A percentile compares a stretch with the other conserved stretches of the same genome.
phyloP scores from a whole-genome alignment of 2,329 filamentous ascomycete genomes.

The Fusarium tuaranense region DNA sequence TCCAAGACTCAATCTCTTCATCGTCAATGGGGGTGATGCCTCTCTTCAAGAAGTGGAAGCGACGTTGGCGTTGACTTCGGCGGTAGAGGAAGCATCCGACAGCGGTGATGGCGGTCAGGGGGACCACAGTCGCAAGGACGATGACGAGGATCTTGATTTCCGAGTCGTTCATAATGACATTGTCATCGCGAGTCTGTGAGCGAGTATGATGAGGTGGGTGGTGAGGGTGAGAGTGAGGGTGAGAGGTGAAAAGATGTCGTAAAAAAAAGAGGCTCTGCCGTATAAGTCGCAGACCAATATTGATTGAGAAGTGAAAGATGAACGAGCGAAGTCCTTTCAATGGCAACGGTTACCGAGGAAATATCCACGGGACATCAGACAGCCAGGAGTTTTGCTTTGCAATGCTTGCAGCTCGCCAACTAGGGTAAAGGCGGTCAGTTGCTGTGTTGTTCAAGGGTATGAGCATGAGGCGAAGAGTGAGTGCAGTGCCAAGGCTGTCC shows the following conservation, averaged over 20 bases:
- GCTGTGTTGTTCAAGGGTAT: neutral
- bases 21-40: slow-evolving; percentile 73
- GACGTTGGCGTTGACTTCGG: slow-evolving; percentile 52
- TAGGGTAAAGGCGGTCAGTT: slow-evolving; percentile 22
- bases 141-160: slow-evolving; percentile 60
- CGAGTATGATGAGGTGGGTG: neutral
- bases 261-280: slow-evolving; percentile 16
- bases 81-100: slow-evolving; percentile 53
- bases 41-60: slow-evolving; percentile 60
- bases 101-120: slow-evolving; percentile 53
- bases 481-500: neutral
- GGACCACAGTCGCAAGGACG: slow-evolving; percentile 63
- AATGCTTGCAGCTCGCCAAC: neutral
- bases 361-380: neutral
- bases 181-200: slow-evolving; percentile 35
- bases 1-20: slow-evolving; percentile 75
- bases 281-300: slow-evolving; percentile 21
- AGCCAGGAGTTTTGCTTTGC: neutral
- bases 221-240: neutral
- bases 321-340: slow-evolving; percentile 15
- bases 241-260: slow-evolving; percentile 7
- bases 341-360: neutral
- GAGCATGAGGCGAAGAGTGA: neutral
- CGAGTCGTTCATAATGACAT: slow-evolving; percentile 39
- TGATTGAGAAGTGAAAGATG: slow-evolving; percentile 11